Evolutionary conservation across 495 filamentous ascomycete species (phyloP), one percentile per base, ranked within the genome.

Genomic region (Cairneyella variabilis): DNA sequence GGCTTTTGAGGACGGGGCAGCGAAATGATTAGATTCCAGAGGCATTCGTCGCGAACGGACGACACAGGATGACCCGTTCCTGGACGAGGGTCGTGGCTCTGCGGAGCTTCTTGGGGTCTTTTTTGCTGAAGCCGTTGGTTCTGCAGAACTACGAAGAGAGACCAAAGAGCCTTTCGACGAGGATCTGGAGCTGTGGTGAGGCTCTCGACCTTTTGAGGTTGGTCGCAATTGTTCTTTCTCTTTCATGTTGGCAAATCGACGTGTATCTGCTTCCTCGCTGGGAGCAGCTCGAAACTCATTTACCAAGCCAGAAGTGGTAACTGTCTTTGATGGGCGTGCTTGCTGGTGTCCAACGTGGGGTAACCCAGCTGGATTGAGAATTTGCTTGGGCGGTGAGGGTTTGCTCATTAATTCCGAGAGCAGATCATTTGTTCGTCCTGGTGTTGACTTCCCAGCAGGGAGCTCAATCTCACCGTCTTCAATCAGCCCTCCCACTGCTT

Each of bases 381-480:
- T 22, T 6, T 40, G 36, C 26, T 52, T 63, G 9, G 43, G 20
- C 22, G 60, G 60, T 38, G 57, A 51, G 9, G 57, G 56, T 9
- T 51, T 57, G 2, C 12, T 34, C 20, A 63, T 53, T 17, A 63
- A 25, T 10, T 45, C 38, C n/a, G n/a, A n/a, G 17, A 16, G 17
- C n/a, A 63, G 25, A 2, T 30, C 44, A n/a, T 37, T 46, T 0
- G 27, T 12, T 14, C 0, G 30, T 16, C 32, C 9, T 34, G 10
- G n/a, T 18, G 18, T 26, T 17, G 21, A 9, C 20, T 25, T 43
- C 41, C 36, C 16, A 7, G 18, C 26, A 39, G 14, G 5, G 3
- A 28, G 20, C 12, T 37, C 28, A 9, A 54, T 23, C 14, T 56
- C 41, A 21, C 55, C 54, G 48, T 59, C 59, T 40, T 61, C 61